phyloP scores from a whole-genome alignment of 2,329 filamentous ascomycete species.

The Plectosphaerella sp. region DNA sequence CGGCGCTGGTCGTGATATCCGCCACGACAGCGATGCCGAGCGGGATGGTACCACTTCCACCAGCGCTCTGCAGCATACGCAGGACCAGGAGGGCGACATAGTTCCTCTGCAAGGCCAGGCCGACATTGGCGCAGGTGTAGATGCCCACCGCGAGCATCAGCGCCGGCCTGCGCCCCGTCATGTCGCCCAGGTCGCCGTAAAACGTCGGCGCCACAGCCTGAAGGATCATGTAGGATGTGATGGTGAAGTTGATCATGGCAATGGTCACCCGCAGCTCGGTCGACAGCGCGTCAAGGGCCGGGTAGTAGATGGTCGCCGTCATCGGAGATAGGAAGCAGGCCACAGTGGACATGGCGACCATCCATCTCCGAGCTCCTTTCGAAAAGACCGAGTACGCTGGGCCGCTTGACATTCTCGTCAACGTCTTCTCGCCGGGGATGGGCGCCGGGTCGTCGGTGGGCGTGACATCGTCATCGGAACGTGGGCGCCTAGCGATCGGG shows the following conservation, averaged over 20 bases:
- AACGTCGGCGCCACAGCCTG: conserved; percentile 59
- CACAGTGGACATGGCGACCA: conserved; percentile 47
- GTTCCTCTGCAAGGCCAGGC: conserved; percentile 52
- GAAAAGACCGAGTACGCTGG: conserved; percentile 31
- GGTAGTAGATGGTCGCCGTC: conserved; percentile 55
- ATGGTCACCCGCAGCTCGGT: conserved; percentile 31
- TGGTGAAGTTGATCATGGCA: conserved; percentile 40
- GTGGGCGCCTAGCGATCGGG: too few species aligned
- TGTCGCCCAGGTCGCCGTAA: conserved; percentile 59
- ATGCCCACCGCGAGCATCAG: conserved; percentile 54
- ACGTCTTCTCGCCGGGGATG: conserved; percentile 15
- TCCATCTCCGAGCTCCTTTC: conserved; percentile 41
- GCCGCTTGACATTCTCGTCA: conserved; percentile 22
- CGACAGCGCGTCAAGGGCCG: conserved; percentile 34
- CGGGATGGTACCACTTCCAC: conserved; percentile 66
- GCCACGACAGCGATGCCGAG: conserved; percentile 68
- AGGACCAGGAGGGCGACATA: conserved; percentile 56
- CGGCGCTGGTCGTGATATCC: conserved; percentile 63
- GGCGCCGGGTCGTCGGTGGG: conserved; percentile 11
- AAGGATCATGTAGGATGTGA: conserved; percentile 61
- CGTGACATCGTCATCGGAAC: conserved; percentile 3
- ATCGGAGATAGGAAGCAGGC: conserved; percentile 53
- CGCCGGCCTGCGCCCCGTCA: conserved; percentile 55
- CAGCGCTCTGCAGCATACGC: conserved; percentile 58
- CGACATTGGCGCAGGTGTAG: conserved; percentile 55